Evolutionary conservation across 148 eudicot genomes (phyloP), one percentile per base, ranked within the genome.

Genomic region (Oxyria digyna): DNA sequence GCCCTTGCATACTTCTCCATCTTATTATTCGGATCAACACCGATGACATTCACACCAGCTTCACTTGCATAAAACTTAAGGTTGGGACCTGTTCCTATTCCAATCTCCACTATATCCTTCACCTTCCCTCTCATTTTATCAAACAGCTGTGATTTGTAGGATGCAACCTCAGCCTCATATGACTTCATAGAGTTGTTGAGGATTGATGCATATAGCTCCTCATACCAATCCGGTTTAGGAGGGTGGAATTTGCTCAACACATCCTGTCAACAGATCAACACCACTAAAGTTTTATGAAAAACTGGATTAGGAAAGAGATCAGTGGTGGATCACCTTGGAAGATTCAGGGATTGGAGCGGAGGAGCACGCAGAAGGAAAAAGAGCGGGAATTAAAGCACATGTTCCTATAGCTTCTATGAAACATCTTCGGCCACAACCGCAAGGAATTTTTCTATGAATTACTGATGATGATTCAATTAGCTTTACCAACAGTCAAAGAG

Each of bases 51-150:
- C n/a, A 80, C 71, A 41, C 67, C 81, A 14, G 65, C 50, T 40
- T 75, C 75, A 62, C 73, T 54, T 0, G 89, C 88, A 69, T 92
- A 92, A 68, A 87, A 92, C 69, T 83, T 89, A 42, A 92, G 84
- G 75, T 92, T 92, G 29, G 97, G 96, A 38, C 97, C 97, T 4
- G 94, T 80, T 12, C 97, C 97, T 31, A 92, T 80, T 5, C 97
- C 97, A 33, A 92, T 77, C 79, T 92, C 97, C 77, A 92, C 35
- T 1, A 92, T 78, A 11, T 78, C 80, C 62, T 81, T 74, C 6
- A 82, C 89, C 48, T 77, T 78, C 75, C 89, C 87, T 66, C 68
- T 92, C 80, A 92, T 48, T 37, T 81, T 67, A 69, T 74, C 65
- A 74, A 92, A 92, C 32, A 92, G 80, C 76, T 81, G 75, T 23